A percentile compares a stretch with the other conserved stretches of the same genome.
Conservation (phyloP, 495 filamentous ascomycete genomes). For the Penicillium malachiteum region DNA sequence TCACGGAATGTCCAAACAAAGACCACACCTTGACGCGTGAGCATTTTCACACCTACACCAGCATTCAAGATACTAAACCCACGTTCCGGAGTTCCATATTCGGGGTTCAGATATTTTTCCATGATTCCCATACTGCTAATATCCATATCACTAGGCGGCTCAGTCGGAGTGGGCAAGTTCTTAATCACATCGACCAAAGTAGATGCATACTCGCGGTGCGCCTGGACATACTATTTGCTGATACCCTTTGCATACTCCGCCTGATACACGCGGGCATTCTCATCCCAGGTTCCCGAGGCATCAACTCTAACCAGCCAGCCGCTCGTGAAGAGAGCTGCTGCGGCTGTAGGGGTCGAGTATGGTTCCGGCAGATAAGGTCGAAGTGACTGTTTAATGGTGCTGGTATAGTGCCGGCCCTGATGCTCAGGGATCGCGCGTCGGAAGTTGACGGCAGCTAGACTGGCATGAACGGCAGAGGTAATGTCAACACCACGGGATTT, state of each 20-base stretch:
- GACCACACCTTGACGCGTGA: slow-evolving; percentile 4
- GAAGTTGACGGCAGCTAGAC: slow-evolving; percentile 26
- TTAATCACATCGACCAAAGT: slow-evolving; percentile 11
- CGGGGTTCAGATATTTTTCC: slow-evolving; percentile 23
- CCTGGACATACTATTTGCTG: slow-evolving; percentile 18
- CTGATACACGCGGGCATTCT: slow-evolving; percentile 28
- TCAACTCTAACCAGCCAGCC: slow-evolving; percentile 24
- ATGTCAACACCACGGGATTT: slow-evolving; percentile 16
- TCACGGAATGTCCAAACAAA: neutral
- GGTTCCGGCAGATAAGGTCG: slow-evolving; percentile 27
- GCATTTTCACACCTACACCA: slow-evolving; percentile 22
- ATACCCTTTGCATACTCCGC: slow-evolving; percentile 24
- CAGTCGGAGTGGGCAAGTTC: slow-evolving; percentile 6
- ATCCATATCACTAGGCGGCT: slow-evolving; percentile 29
- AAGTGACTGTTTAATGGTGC: slow-evolving; percentile 31
- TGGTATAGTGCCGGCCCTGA: slow-evolving; percentile 28
- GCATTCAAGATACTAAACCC: slow-evolving; percentile 21
- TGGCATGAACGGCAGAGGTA: slow-evolving; percentile 28
- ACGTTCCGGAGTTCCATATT: slow-evolving; percentile 19
- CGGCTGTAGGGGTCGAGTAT: slow-evolving; percentile 21
- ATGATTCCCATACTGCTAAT: slow-evolving; percentile 28
- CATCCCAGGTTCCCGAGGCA: slow-evolving; percentile 21
- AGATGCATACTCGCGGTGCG: slow-evolving; percentile 30
- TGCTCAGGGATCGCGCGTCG: slow-evolving; percentile 15
- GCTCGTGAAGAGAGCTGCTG: slow-evolving; percentile 26